These are phyloP conservation scores for Pseudonitzschia pungens DNA, from an alignment of 108 stramenopile species.

Conservation along the genomic window DNA sequence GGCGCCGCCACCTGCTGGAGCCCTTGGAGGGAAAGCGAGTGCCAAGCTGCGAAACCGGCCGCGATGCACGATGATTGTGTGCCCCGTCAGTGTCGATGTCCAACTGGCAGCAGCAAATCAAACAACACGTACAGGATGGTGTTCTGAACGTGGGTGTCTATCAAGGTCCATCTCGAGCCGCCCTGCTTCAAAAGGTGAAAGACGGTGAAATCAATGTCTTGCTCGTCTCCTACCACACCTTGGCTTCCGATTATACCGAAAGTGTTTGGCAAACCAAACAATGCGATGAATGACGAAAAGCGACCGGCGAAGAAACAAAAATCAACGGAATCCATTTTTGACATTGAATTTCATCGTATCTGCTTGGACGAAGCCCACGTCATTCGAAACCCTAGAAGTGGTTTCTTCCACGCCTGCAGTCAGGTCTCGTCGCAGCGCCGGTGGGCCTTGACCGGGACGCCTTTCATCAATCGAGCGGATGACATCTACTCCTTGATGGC, in stretches of 20 bases:
- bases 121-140: slow-evolving; percentile 30
- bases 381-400: slow-evolving; percentile 43
- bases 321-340: slow-evolving; percentile 28
- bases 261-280: not conserved
- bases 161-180: slow-evolving; percentile 47
- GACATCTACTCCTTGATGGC: slow-evolving; percentile 42
- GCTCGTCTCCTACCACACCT: slow-evolving; percentile 58
- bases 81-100: slow-evolving; percentile 63
- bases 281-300: not conserved
- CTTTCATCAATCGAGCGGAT: slow-evolving; percentile 45
- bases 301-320: not conserved
- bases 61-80: slow-evolving; percentile 57
- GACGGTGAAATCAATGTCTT: slow-evolving; percentile 41
- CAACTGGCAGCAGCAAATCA: slow-evolving; percentile 47
- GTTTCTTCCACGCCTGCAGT: slow-evolving; percentile 27
- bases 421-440: slow-evolving; percentile 35
- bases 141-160: slow-evolving; percentile 42
- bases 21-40: not conserved
- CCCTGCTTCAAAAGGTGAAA: slow-evolving; percentile 38
- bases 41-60: not conserved
- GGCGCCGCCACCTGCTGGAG: slow-evolving; percentile 25
- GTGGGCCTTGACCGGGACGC: slow-evolving; percentile 51
- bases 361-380: slow-evolving; percentile 61
- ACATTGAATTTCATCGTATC: slow-evolving; percentile 52
- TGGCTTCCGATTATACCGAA: slow-evolving; percentile 45